A percentile compares a stretch with the other conserved stretches of the same genome.
Evolutionary conservation across 495 filamentous ascomycete genomes (phyloP).

Genomic region (Podospora didyma): DNA sequence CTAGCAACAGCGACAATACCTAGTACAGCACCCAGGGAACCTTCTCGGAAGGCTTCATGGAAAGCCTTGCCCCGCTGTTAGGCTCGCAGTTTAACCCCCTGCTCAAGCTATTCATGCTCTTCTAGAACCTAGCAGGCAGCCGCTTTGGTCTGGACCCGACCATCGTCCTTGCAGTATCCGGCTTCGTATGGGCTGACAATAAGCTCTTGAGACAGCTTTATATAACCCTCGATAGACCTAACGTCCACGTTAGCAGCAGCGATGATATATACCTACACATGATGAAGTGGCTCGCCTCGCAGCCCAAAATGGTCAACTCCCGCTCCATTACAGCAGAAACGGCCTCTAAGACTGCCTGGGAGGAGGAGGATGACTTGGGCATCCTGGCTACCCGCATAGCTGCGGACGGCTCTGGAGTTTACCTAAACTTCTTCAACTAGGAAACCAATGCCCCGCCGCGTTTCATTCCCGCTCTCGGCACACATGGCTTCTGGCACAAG

Average conservation of each 20-base stretch:
- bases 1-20: conserved; percentile 16
- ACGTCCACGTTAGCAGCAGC: conserved; percentile 49
- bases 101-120: conserved; percentile 22
- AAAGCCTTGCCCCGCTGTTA: conserved; percentile 23
- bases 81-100: conserved; percentile 29
- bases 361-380: conserved; percentile 45
- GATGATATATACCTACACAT: conserved; percentile 60
- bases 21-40: conserved; percentile 7
- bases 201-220: conserved; percentile 31
- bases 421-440: conserved; percentile 44
- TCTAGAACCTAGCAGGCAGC: conserved; percentile 27
- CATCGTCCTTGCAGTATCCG: conserved; percentile 29
- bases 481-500: conserved; percentile 39
- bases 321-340: conserved; percentile 58
- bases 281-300: conserved; percentile 57
- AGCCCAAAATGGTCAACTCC: conserved; percentile 48
- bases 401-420: conserved; percentile 29
- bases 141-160: conserved; percentile 39
- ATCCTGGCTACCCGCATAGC: conserved; percentile 21
- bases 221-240: conserved; percentile 25
- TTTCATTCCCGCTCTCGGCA: conserved; percentile 37
- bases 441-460: conserved; percentile 32
- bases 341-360: conserved; percentile 46
- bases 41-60: conserved; percentile 20
- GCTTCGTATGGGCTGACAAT: conserved; percentile 36